Conservation (phyloP, 768 basidiomycete species). For the Udeniomyces megalosporus region DNA sequence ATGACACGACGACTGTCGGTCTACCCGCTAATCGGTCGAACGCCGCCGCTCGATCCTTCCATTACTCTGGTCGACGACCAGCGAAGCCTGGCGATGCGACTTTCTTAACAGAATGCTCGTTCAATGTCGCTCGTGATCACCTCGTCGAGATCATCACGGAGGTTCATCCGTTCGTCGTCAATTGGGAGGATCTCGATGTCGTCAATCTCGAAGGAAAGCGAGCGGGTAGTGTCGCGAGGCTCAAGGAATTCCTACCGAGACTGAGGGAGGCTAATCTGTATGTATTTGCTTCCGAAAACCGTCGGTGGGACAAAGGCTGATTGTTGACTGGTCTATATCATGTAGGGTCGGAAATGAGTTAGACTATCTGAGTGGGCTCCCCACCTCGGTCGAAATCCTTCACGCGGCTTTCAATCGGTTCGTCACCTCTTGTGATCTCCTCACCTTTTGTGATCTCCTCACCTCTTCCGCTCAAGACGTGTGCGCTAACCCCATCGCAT, state of each 20-base stretch:
- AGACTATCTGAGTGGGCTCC: constrained; percentile 34
- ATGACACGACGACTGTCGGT: neutral
- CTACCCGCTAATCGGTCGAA: constrained; percentile 1
- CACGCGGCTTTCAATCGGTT: constrained; percentile 27
- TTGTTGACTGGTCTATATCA: neutral
- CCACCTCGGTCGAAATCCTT: constrained; percentile 28
- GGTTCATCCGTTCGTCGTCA: constrained; percentile 80
- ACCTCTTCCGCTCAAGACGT: too few species aligned
- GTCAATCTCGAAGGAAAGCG: constrained; percentile 61
- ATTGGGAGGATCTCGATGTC: constrained; percentile 65
- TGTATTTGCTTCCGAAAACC: constrained; percentile 28
- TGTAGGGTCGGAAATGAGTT: constrained; percentile 29
- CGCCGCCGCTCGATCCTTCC: constrained; percentile 6
- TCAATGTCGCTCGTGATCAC: constrained; percentile 79
- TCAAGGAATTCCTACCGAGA: constrained; percentile 78
- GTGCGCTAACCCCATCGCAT: too few species aligned
- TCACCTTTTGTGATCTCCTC: too few species aligned
- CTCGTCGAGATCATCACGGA: constrained; percentile 87
- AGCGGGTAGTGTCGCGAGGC: constrained; percentile 61
- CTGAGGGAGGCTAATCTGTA: constrained; percentile 56
- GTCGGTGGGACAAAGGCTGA: too few species aligned
- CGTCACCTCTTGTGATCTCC: too few species aligned
- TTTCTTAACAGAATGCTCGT: constrained; percentile 91
- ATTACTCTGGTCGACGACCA: constrained; percentile 7
- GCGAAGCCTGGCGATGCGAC: constrained; percentile 35